These are phyloP conservation scores for Botrytis byssoidea DNA, from an alignment of 2,329 filamentous ascomycete species.

Conservation along the genomic window DNA sequence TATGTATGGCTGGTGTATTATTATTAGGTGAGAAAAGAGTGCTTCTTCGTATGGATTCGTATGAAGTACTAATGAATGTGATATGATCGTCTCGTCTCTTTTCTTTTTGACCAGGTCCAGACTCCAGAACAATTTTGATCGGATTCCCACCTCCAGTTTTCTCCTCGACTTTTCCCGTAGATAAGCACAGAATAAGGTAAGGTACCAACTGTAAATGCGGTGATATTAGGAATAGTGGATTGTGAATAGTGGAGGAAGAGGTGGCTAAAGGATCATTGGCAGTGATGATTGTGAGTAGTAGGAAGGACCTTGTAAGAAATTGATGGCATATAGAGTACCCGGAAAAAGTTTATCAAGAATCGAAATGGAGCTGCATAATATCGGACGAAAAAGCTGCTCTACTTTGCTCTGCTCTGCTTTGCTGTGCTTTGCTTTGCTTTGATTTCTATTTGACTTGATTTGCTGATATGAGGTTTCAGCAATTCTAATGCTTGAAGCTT, in stretches of 20 bases:
- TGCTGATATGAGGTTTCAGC: neutral
- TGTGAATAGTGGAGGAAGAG: neutral
- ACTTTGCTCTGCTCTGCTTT: neutral
- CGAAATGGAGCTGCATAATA: neutral
- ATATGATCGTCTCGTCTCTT: neutral
- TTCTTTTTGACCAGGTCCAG: constrained; percentile 6
- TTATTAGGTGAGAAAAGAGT: neutral
- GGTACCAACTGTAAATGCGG: constrained; percentile 14
- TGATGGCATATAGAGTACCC: neutral
- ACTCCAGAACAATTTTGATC: neutral
- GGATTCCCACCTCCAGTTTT: constrained; percentile 1
- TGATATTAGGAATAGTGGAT: constrained; percentile 2
- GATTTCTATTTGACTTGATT: neutral
- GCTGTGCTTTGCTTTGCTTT: neutral
- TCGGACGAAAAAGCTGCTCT: neutral
- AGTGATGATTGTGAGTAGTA: neutral
- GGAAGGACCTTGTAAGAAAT: neutral
- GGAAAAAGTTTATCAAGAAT: neutral
- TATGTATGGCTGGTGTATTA: neutral
- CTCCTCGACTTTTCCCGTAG: neutral
- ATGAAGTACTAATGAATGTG: neutral
- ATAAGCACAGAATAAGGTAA: constrained; percentile 10
- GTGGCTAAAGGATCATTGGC: neutral
- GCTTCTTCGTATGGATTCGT: neutral
- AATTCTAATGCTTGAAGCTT: neutral